Evolutionary conservation across 2,329 filamentous ascomycete genomes (phyloP).

Genomic region (Aureobasidium sp.): DNA sequence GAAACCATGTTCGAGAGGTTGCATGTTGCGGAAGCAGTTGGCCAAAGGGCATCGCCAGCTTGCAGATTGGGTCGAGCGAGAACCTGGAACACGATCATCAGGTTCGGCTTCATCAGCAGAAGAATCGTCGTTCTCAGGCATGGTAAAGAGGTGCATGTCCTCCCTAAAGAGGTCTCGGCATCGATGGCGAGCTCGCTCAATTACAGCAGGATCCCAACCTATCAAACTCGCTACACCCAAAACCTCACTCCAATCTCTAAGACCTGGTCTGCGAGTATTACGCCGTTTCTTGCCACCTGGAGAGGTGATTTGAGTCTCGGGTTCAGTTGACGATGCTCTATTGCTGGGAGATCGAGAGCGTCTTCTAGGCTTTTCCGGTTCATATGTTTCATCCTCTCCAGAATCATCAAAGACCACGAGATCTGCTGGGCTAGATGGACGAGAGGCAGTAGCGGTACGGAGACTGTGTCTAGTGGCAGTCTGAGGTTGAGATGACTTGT

Average conservation of each 20-base stretch:
- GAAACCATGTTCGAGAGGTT: constrained; percentile 23
- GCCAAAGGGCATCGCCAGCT: constrained; percentile 23
- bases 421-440: not conserved
- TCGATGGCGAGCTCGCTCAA: constrained; percentile 64
- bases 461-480: not conserved
- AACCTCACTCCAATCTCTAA: constrained; percentile 80
- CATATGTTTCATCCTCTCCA: constrained; percentile 7
- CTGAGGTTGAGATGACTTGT: not conserved
- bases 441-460: not conserved
- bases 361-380: not conserved
- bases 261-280: constrained; percentile 28
- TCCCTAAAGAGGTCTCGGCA: constrained; percentile 72
- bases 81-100: not conserved
- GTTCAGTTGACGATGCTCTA: not conserved
- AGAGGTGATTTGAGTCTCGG: not conserved
- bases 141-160: constrained; percentile 56
- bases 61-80: not conserved
- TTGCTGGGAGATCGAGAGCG: not conserved
- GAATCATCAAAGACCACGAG: constrained; percentile 2
- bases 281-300: not conserved
- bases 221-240: constrained; percentile 69
- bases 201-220: constrained; percentile 58
- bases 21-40: constrained; percentile 23
- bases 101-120: constrained; percentile 11
- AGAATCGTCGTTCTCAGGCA: constrained; percentile 38